Evolutionary conservation across 495 filamentous ascomycete genomes (phyloP).

Genomic region (Tuber indicum): DNA sequence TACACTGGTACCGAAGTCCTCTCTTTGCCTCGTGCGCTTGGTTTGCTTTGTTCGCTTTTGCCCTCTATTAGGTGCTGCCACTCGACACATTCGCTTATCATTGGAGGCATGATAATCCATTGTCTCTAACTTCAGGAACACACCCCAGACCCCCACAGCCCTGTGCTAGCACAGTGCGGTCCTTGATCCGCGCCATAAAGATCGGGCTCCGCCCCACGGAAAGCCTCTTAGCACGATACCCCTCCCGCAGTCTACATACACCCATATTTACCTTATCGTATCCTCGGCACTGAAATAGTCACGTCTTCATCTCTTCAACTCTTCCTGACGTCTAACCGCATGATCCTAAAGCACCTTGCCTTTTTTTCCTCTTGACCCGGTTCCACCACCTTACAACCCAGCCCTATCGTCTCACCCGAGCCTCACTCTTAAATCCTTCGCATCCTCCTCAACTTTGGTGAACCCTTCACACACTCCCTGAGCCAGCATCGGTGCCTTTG

Average conservation of each 20-base stretch:
- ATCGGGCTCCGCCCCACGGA: constrained; percentile 33
- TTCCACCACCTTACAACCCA: constrained; percentile 11
- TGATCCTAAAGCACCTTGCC: constrained; percentile 15
- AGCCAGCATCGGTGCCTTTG: constrained; percentile 14
- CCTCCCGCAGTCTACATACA: background rate
- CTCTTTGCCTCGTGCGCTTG: background rate
- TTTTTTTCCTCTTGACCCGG: constrained; percentile 2
- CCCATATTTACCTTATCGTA: constrained; percentile 27
- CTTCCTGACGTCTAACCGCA: constrained; percentile 12
- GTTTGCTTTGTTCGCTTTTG: background rate
- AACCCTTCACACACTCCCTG: constrained; percentile 16
- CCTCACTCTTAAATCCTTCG: constrained; percentile 20
- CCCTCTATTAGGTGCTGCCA: background rate
- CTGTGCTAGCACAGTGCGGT: constrained; percentile 8
- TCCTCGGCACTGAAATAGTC: constrained; percentile 26
- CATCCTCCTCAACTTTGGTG: constrained; percentile 11
- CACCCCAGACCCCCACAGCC: constrained; percentile 12
- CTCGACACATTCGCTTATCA: background rate
- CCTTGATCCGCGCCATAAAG: constrained; percentile 22
- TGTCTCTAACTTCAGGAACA: background rate
- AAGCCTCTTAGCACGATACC: constrained; percentile 13
- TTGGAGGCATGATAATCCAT: background rate
- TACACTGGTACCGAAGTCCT: background rate
- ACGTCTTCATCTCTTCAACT: constrained; percentile 21
- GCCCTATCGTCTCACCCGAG: constrained; percentile 8